Percentiles rank a stretch among this genome's conserved stretches.
These are phyloP conservation scores for Dipteronia dyeriana DNA, from an alignment of 345 rosid genomes.

Conservation along the genomic window DNA sequence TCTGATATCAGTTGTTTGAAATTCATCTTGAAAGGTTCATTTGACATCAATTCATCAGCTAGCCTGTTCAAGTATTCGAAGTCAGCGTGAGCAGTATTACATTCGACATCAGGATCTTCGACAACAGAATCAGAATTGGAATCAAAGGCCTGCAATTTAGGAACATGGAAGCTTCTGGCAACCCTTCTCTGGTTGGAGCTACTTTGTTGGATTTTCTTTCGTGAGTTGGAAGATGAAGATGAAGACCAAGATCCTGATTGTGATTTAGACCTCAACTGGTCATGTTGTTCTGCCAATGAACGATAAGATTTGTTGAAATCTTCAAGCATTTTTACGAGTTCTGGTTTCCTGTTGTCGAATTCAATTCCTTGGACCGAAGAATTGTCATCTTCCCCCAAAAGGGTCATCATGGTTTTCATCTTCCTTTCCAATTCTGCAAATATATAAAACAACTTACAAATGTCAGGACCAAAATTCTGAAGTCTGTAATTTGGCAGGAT, in stretches of 20 bases:
- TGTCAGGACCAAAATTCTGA: not conserved
- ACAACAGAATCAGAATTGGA: constrained; percentile 20
- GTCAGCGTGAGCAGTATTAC: constrained; percentile 10
- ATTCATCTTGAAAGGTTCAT: constrained; percentile 14
- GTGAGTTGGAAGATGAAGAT: constrained; percentile 3
- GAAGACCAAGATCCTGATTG: constrained; percentile 20
- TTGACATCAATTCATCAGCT: constrained; percentile 16
- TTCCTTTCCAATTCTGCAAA: constrained; percentile 45
- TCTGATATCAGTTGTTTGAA: not conserved
- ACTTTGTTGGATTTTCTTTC: not conserved
- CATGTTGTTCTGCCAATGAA: constrained; percentile 38
- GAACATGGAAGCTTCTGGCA: constrained; percentile 18
- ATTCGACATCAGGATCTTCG: constrained; percentile 25
- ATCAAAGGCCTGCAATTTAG: constrained; percentile 17
- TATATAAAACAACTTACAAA: not conserved
- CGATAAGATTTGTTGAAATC: constrained; percentile 35
- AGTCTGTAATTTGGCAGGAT: not conserved
- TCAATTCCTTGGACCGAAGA: constrained; percentile 5
- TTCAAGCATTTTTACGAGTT: constrained; percentile 35
- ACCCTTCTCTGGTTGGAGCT: constrained; percentile 1
- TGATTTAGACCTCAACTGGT: constrained; percentile 34
- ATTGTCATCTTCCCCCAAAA: constrained; percentile 24
- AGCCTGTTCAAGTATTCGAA: constrained; percentile 26
- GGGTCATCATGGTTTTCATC: constrained; percentile 32
- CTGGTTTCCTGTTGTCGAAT: constrained; percentile 15